Base-by-base conservation (phyloP, 2,329 filamentous ascomycete genomes). In the Huntiella omanensis region DNA sequence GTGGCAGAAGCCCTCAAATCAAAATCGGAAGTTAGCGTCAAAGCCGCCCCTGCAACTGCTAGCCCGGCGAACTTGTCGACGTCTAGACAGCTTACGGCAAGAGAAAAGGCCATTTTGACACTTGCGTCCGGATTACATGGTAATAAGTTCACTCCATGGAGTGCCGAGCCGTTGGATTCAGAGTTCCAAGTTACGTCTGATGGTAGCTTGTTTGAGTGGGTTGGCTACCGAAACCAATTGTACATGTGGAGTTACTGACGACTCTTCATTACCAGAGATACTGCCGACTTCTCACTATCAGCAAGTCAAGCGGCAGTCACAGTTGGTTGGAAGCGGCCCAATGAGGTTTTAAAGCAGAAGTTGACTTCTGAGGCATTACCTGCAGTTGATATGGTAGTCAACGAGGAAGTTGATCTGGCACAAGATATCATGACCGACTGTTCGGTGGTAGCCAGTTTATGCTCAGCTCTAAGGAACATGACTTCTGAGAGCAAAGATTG, bases 391-490 rank as follows among this genome's bases (percentile, higher is more conserved):
- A 83, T 83, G 75, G 60, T 64, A 40, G 65, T 70, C 12, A 61
- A 63, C 5, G 62, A 68, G 6, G 69, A 72, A 11, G 76, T 83
- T 51, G 88, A 98, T 60, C 71, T 98, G 5, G 86, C 95, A 2
- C 91, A 98, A 61, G 91, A 98, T 60, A 77, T 93, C 49, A 87
- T 88, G 4, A 92, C 88, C 1, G 91, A 98, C 59, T 98, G 91
- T 58, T 96, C 91, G 1, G 88, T 98, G 3, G 88, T 98, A 22
- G 91, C 91, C 12, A 95, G 91, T 58, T 69, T 98, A 4, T 95
- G 87, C 58, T 86, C 87, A 19, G 79, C 75, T 17, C 77, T 80
- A 50, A 77, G 78, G 36, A 72, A 83, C 52, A 69, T 78, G 6
- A 71, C 78, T 51, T 77, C 77, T 13, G 80, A 80, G 2, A 28